A percentile compares a stretch with the other conserved stretches of the same genome.
These are phyloP conservation scores for Cladosporium sp. DNA, from an alignment of 2,329 filamentous ascomycete species.

Conservation along the genomic window DNA sequence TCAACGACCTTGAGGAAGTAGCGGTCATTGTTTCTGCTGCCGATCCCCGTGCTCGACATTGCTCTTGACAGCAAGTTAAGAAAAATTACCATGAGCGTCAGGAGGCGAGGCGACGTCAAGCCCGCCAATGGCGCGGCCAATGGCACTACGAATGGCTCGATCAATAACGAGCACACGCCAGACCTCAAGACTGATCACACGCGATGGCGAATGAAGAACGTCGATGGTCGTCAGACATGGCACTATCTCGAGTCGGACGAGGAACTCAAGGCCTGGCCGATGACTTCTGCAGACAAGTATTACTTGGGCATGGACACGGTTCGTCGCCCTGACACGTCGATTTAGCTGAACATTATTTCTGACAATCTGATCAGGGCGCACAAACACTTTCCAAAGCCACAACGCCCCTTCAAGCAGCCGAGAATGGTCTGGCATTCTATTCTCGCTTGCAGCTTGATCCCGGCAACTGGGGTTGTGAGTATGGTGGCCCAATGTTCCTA, in stretches of 20 bases:
- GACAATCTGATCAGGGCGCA: slow-evolving; percentile 54
- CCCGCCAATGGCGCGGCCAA: slow-evolving; percentile 21
- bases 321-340: slow-evolving; percentile 23
- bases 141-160: neutral
- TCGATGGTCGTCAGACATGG: slow-evolving; percentile 86
- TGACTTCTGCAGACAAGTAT: slow-evolving; percentile 84
- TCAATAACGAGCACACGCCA: neutral
- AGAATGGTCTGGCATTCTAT: slow-evolving; percentile 84
- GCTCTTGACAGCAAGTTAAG: neutral
- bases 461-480: slow-evolving; percentile 96
- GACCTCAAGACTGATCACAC: slow-evolving; percentile 62
- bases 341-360: neutral
- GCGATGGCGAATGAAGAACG: slow-evolving; percentile 80
- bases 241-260: slow-evolving; percentile 76
- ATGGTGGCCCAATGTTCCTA: slow-evolving; percentile 95
- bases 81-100: slow-evolving; percentile 15
- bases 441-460: slow-evolving; percentile 81
- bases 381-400: slow-evolving; percentile 67
- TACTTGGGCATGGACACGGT: slow-evolving; percentile 77
- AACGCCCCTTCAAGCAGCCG: slow-evolving; percentile 70
- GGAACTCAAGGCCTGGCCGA: slow-evolving; percentile 72
- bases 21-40: too few relatives aligned
- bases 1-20: too few relatives aligned
- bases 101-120: slow-evolving; percentile 16
- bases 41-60: too few relatives aligned